phyloP scores from a whole-genome alignment of 768 basidiomycete species.

The Dioszegia aurantiaca region DNA sequence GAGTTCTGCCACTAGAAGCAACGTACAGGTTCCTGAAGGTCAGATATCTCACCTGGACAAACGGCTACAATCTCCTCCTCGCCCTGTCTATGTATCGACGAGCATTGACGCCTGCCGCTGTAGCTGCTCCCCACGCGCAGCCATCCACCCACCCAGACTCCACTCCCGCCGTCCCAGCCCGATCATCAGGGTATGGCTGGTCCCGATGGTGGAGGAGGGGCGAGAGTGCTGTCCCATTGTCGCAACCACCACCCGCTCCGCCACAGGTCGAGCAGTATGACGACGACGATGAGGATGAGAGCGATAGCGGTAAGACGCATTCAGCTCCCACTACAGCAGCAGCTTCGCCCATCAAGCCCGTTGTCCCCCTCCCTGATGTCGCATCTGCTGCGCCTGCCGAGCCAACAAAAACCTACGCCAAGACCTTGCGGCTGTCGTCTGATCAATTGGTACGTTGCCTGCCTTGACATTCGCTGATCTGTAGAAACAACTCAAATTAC shows the following conservation, averaged over 20 bases:
- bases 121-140: not conserved
- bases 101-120: conserved; percentile 44
- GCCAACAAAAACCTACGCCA: conserved; percentile 67
- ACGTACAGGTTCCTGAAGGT: too few relatives aligned
- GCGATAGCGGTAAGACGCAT: conserved; percentile 7
- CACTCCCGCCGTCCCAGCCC: conserved; percentile 11
- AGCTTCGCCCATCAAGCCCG: conserved; percentile 10
- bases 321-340: conserved; percentile 16
- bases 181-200: conserved; percentile 48
- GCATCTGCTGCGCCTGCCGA: conserved; percentile 3
- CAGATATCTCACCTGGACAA: conserved; percentile 74
- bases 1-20: conserved; percentile 48
- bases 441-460: conserved; percentile 74
- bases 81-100: conserved; percentile 70
- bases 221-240: conserved; percentile 14
- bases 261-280: not conserved
- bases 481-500: conserved; percentile 80
- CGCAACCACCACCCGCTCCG: conserved; percentile 10
- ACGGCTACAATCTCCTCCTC: conserved; percentile 71
- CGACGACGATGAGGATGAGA: too few relatives aligned
- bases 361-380: not conserved
- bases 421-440: conserved; percentile 86
- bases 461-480: not conserved
- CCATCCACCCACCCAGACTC: conserved; percentile 1
- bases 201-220: conserved; percentile 51